Percentiles rank a stretch among this genome's conserved stretches.
Evolutionary conservation across 345 rosid genomes (phyloP).

Genomic region (Linum tenue): DNA sequence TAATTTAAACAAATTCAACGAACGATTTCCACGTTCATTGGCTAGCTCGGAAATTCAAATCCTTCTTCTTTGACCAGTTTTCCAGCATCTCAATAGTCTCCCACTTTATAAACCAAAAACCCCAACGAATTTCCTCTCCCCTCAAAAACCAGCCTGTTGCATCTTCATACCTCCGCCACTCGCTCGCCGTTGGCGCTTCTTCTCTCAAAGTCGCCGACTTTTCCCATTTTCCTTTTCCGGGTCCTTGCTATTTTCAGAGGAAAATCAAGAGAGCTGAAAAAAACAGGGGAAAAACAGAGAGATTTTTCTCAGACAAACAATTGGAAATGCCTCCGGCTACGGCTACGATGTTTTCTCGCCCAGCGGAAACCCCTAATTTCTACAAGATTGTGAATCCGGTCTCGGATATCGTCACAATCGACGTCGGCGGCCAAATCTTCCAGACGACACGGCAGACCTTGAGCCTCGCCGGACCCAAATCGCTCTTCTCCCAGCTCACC

Average conservation of each 20-base stretch:
- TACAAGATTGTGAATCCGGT: not conserved
- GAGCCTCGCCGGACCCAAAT: constrained; percentile 47
- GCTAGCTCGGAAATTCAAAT: not conserved
- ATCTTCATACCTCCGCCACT: not conserved
- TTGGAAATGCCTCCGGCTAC: constrained; percentile 12
- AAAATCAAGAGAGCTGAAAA: too few species aligned
- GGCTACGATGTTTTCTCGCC: not conserved
- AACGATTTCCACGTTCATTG: not conserved
- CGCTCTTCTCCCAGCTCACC: constrained; percentile 46
- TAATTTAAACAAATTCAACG: not conserved
- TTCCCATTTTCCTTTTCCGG: too few species aligned
- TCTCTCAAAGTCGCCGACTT: too few species aligned
- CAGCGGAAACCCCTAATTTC: not conserved
- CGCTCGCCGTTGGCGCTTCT: not conserved
- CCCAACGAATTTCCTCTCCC: not conserved
- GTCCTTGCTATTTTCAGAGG: too few species aligned
- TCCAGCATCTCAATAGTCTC: not conserved
- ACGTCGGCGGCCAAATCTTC: constrained; percentile 75
- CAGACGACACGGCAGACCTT: constrained; percentile 79
- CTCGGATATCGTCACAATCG: constrained; percentile 31
- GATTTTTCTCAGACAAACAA: not conserved
- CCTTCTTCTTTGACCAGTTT: not conserved
- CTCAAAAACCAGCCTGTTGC: too few species aligned
- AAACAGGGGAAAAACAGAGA: not conserved
- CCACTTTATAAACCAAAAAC: not conserved